Base-by-base conservation (phyloP, 2,329 filamentous ascomycete genomes). In the Xenoacremonium recifei region DNA sequence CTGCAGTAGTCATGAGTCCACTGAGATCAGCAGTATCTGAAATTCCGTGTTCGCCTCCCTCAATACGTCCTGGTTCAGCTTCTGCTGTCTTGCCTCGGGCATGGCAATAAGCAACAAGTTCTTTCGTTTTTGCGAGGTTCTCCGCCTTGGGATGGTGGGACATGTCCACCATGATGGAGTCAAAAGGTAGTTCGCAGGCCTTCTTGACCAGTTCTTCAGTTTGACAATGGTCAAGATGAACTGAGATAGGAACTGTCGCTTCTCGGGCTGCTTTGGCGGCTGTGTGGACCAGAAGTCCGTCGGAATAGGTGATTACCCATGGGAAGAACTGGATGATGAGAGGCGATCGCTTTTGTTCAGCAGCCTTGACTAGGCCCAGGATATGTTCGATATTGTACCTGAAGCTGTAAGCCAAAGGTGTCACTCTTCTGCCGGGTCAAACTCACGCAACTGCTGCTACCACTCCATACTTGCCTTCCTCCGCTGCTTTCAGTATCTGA, bases 101-200 rank as follows among this genome's bases (percentile, higher is more conserved):
- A 54, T 84, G 76, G 55, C 82, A 84, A 55, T 82, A 79, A 18
- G 63, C 64, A 4, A 82, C 79, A 39, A 86, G 64, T 42, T 83
- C 77, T 43, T 70, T 72, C 15, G 82, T 87, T 59, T 75, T 71
- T 2, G 71, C 68, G 82, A 89, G 67, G 55, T 88, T 89, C 64
- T 87, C 83, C 41, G 75, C 82, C 51, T 82, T 82, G 51, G 84
- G 81, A 57, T 84, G 81, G 57, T 87, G 84, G 44, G 73, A 80
- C 84, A 89, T 89, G 63, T 89, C 85, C 0, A 88, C 80, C 85
- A 89, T 88, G 61, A 89, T 86, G 41, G 72, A 76, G 58, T 88
- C 85, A 50, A 87, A 87, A 0, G 70, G 71, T 21, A 79, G 67
- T 44, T 75, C 70, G 0, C 78, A 79, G 0, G 79, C 80, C 1